phyloP scores from a whole-genome alignment of 108 stramenopile species.

The Thalassiosira profunda region DNA sequence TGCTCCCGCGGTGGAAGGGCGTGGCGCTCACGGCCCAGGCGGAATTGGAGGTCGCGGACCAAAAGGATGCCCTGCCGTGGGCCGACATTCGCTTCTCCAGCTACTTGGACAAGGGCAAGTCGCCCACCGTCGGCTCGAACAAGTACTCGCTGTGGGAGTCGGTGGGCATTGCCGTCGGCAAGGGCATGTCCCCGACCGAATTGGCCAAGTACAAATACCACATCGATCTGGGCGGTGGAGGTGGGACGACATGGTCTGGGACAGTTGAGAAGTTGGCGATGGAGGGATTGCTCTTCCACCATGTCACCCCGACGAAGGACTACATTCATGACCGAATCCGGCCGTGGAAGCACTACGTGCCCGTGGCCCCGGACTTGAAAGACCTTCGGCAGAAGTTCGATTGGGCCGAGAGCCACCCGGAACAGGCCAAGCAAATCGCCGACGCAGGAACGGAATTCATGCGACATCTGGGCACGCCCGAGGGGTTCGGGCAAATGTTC shows the following conservation, averaged over 20 bases:
- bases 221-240: constrained; percentile 35
- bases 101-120: background rate
- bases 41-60: background rate
- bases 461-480: background rate
- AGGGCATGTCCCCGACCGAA: background rate
- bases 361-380: background rate
- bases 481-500: background rate
- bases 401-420: constrained; percentile 19
- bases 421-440: constrained; percentile 1
- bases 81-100: background rate
- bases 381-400: constrained; percentile 18
- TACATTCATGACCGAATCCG: constrained; percentile 12
- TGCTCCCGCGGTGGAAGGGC: background rate
- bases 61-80: background rate
- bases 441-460: constrained; percentile 1
- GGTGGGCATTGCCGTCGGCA: constrained; percentile 5
- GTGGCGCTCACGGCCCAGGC: background rate
- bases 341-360: constrained; percentile 25
- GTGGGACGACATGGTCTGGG: constrained; percentile 7
- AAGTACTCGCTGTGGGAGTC: constrained; percentile 2
- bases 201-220: constrained; percentile 29
- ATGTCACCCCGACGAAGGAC: constrained; percentile 14
- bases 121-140: background rate
- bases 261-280: constrained; percentile 11
- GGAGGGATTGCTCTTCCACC: constrained; percentile 25